Conservation (phyloP, 345 rosid species). For the Ailanthus altissimus region DNA sequence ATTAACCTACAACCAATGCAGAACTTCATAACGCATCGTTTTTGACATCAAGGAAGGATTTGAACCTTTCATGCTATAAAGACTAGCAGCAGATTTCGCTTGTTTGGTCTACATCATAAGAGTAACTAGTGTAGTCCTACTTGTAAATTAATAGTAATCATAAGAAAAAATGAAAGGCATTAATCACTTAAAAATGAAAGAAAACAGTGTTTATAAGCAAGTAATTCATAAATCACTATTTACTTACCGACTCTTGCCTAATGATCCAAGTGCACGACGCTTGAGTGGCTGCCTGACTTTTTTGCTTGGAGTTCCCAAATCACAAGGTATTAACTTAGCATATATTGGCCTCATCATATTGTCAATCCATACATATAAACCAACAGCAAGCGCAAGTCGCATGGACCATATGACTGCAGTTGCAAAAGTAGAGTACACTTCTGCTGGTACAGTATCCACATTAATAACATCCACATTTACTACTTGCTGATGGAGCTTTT, state of each 20-base stretch:
- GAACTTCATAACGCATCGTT: not conserved
- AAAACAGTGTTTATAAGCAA: not conserved
- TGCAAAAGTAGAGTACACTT: slow-evolving; percentile 78
- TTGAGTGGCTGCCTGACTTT: slow-evolving; percentile 59
- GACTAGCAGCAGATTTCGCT: no score
- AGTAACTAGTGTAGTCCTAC: not conserved
- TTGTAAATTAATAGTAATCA: not conserved
- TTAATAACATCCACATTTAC: slow-evolving; percentile 80
- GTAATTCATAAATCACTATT: slow-evolving; percentile 19
- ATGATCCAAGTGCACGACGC: slow-evolving; percentile 80
- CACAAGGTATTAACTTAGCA: slow-evolving; percentile 89
- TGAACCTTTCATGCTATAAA: no score
- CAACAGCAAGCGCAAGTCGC: slow-evolving; percentile 81
- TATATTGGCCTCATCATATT: slow-evolving; percentile 79
- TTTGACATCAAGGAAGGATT: not conserved
- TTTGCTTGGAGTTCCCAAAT: slow-evolving; percentile 71
- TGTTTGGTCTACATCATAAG: not conserved
- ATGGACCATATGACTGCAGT: slow-evolving; percentile 90
- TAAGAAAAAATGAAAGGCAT: not conserved
- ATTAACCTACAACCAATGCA: not conserved
- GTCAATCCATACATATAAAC: slow-evolving; percentile 79
- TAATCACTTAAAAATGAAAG: slow-evolving; percentile 12
- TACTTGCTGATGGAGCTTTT: slow-evolving; percentile 86
- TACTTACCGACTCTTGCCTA: slow-evolving; percentile 90
- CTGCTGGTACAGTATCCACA: slow-evolving; percentile 76